phyloP scores from a whole-genome alignment of 331 rosid genomes.

The Cydonia oblonga region DNA sequence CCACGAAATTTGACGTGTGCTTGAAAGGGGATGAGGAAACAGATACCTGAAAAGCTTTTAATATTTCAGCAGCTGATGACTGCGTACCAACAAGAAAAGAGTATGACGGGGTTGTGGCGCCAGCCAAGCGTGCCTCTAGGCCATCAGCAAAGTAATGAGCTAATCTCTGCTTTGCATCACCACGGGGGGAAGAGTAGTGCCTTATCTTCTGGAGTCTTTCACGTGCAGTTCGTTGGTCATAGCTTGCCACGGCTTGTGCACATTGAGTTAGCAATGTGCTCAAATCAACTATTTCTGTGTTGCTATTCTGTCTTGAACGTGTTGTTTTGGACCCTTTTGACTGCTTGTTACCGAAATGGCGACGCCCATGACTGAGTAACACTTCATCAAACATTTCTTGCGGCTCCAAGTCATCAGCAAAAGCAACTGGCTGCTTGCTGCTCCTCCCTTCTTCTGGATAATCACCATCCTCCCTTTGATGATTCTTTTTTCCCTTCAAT shows the following conservation, averaged over 20 bases:
- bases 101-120: not conserved
- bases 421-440: constrained; percentile 42
- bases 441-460: constrained; percentile 38
- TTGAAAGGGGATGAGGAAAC: constrained; percentile 20
- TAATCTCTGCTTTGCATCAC: constrained; percentile 23
- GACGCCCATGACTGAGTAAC: constrained; percentile 25
- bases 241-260: constrained; percentile 20
- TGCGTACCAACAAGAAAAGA: not conserved
- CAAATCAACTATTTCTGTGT: constrained; percentile 19
- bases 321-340: constrained; percentile 24
- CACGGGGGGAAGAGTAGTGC: constrained; percentile 19
- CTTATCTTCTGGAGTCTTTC: constrained; percentile 17
- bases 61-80: constrained; percentile 12
- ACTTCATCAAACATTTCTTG: constrained; percentile 53
- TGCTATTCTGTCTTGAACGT: constrained; percentile 21
- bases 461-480: constrained; percentile 16
- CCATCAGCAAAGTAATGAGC: constrained; percentile 34
- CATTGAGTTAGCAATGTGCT: constrained; percentile 22
- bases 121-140: constrained; percentile 22
- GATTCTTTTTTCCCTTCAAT: constrained; percentile 41
- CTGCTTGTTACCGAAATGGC: constrained; percentile 4
- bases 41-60: constrained; percentile 11
- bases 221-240: constrained; percentile 13
- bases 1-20: constrained; percentile 3
- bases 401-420: constrained; percentile 32